Evolutionary conservation across 164 flowering plant genomes (phyloP), one percentile per base, ranked within the genome.

Genomic region (Tinospora cordifolia): DNA sequence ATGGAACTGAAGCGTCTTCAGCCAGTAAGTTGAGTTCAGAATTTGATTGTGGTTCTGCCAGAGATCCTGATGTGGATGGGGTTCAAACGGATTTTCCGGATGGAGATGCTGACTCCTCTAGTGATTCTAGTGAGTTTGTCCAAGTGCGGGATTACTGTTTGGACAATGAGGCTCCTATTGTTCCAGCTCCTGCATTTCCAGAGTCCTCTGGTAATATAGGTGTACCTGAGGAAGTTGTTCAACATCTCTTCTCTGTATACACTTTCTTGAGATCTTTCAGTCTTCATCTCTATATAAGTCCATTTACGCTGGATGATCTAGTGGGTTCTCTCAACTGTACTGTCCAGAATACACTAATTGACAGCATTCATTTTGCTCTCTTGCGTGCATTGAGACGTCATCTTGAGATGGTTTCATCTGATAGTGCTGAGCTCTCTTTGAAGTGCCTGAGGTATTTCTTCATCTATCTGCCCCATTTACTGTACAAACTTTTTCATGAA

Each of bases 291-390:
- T 95, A 86, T 70, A 72, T 95, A 76, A 79, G 82, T 73, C 98
- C 99, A 1, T 92, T 95, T 73, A 76, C 79, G n/a, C 74, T 95
- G 76, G 93, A 95, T 72, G 97, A 92, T 71, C 89, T 95, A 75
- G 98, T 95, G 46, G 97, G 98, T 4, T 81, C 91, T 8, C 81
- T 95, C 38, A 92, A 88, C 70, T 88, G 84, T 69, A 21, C 41
- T 54, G 75, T 67, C 10, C 84, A 85, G 15, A 95, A 90, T 76
- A 76, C 91, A 19, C 79, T 95, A 83, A 70, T 88, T 81, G 97
- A 92, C 79, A 85, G 88, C 30, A 73, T 95, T 76, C 96, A 92
- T 77, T 83, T 90, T 69, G 84, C 93, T 40, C 78, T 92, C 63
- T n/a, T 95, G 85, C 90, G 90, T 25, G 83, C 79, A 6, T 67